These are phyloP conservation scores for Diaporthe capsici DNA, from an alignment of 2,329 filamentous ascomycete species.

Conservation along the genomic window DNA sequence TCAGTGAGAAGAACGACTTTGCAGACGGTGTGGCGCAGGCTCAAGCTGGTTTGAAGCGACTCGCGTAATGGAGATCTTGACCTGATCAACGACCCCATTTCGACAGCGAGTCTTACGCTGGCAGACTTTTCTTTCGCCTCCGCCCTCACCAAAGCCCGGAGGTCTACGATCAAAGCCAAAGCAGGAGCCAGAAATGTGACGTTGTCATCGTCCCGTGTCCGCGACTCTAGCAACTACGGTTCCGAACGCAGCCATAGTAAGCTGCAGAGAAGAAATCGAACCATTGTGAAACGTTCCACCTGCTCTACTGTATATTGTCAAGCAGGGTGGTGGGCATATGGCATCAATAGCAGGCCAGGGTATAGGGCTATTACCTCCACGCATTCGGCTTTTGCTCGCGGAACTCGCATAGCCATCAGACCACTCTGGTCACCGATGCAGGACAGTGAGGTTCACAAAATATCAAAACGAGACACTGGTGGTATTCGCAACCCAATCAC, in stretches of 20 bases:
- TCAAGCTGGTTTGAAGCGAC: conserved; percentile 60
- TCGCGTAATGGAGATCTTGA: conserved; percentile 35
- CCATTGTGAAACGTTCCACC: conserved; percentile 18
- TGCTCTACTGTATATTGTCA: neutral
- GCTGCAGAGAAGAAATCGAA: neutral
- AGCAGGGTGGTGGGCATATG: neutral
- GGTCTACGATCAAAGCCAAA: neutral
- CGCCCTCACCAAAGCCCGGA: neutral
- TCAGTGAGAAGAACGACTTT: conserved; percentile 70
- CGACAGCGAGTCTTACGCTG: neutral
- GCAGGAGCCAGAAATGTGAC: conserved; percentile 4
- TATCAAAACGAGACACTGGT: conserved; percentile 16
- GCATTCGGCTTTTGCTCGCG: neutral
- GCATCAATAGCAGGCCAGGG: neutral
- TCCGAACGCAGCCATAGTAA: conserved; percentile 9
- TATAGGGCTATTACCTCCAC: neutral
- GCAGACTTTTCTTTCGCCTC: no score
- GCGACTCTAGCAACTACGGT: neutral
- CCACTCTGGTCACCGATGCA: conserved; percentile 16
- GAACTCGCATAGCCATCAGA: conserved; percentile 1
- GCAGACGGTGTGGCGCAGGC: conserved; percentile 66
- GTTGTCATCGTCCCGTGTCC: neutral
- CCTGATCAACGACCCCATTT: neutral
- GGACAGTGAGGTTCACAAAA: neutral
- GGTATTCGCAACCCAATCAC: conserved; percentile 6